Base-by-base conservation (phyloP, 192 early-diverging fungal genomes). In the Linnemannia schmuckeri region DNA sequence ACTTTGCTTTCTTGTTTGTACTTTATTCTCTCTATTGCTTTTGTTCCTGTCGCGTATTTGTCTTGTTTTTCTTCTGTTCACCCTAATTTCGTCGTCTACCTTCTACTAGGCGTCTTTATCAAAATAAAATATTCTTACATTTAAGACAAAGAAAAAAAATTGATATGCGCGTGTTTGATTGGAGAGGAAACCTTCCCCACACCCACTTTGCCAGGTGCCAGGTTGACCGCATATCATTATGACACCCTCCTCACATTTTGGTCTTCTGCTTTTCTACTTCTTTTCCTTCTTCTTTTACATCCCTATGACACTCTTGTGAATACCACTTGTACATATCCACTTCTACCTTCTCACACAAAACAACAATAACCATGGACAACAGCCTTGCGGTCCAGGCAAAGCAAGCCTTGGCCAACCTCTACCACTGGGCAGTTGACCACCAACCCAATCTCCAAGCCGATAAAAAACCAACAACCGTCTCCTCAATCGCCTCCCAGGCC, bases 341-440 rank as follows among this genome's bases (percentile, higher is more conserved):
- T 2, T 37, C 37, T 37, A 37, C 72, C 17, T 3, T 49, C 47
- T 33, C 72, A 33, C 46, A 15, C 37, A 20, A 24, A 54, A 54
- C 1, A 7, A 27, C 52, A 24, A 27, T 0, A 4, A 7, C 74
- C 20, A 76, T 76, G 74, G 74, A 54, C 4, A 61, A 17, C 33
- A 54, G 63, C 35, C 37, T 42, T 52, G 35, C 74, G 24, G 17
- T 41, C 18, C 61, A 49, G 4, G 57, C 61, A 3, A 66, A 77
- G 46, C n/a, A 35, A 9, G 61, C 69, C 69, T 17, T 79, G 49
- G 40, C 71, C 20, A 40, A 6, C 27, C 47, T 78, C 66, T 70
- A 70, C 78, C 12, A 30, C 20, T 24, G 47, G 54, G 74, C 20
- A 10, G 0, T 55, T 20, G 74, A 46, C 33, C 54, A 27, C 7